These are phyloP conservation scores for Petunia axillaris DNA, from an alignment of 257 asterid genomes.

Conservation along the genomic window DNA sequence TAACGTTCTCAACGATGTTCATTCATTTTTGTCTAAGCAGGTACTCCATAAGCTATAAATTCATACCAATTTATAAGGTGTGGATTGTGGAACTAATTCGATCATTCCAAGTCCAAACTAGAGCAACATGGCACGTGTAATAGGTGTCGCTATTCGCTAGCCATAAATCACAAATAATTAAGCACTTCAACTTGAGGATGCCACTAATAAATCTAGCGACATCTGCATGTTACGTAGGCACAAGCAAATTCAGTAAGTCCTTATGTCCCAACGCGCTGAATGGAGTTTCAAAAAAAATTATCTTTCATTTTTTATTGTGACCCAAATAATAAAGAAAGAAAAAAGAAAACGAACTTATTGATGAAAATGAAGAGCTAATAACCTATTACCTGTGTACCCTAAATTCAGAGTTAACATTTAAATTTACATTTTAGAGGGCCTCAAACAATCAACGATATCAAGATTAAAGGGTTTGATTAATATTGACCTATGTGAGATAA, in stretches of 20 bases:
- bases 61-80: too few relatives aligned
- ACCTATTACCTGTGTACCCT: too few relatives aligned
- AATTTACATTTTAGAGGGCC: too few relatives aligned
- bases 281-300: not conserved
- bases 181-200: not conserved
- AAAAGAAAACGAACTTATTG: too few relatives aligned
- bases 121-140: conserved; percentile 6
- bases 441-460: too few relatives aligned
- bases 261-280: not conserved
- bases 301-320: not conserved
- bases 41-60: too few relatives aligned
- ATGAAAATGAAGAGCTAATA: too few relatives aligned
- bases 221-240: not conserved
- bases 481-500: too few relatives aligned
- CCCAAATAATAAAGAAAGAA: not conserved
- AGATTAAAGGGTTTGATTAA: too few relatives aligned
- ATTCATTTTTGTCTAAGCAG: too few relatives aligned
- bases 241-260: not conserved
- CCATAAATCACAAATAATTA: conserved; percentile 11
- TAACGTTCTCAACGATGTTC: not conserved
- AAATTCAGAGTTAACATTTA: too few relatives aligned
- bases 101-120: not conserved
- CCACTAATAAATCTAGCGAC: not conserved
- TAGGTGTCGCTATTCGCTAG: not conserved
- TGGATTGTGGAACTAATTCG: not conserved